Evolutionary conservation across 345 rosid species (phyloP).

Genomic region (Salix caprea): DNA sequence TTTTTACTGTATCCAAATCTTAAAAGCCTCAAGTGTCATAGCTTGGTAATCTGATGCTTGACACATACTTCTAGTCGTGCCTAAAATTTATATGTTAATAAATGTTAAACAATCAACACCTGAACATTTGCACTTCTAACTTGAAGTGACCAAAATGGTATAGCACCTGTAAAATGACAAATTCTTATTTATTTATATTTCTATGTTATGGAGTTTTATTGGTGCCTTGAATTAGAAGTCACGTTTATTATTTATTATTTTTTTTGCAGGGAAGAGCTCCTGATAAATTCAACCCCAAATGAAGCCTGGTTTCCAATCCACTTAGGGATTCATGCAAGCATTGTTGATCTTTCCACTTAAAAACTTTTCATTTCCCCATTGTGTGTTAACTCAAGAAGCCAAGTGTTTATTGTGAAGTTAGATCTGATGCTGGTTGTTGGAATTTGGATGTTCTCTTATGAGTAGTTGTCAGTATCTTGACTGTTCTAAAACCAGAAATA

Average conservation of each 20-base stretch:
- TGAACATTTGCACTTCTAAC: too few species aligned
- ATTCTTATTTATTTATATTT: not conserved
- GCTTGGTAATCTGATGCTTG: too few species aligned
- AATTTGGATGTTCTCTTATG: not conserved
- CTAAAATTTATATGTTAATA: too few species aligned
- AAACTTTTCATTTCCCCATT: not conserved
- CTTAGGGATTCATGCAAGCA: not conserved
- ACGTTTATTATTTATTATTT: not conserved
- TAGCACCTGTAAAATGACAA: too few species aligned
- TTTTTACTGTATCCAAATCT: too few species aligned
- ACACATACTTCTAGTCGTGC: too few species aligned
- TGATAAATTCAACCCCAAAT: not conserved
- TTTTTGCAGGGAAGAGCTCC: constrained; percentile 9
- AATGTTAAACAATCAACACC: too few species aligned
- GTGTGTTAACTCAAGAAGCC: not conserved
- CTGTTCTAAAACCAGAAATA: not conserved
- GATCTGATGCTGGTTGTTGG: not conserved
- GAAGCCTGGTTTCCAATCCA: not conserved
- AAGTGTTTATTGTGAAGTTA: not conserved
- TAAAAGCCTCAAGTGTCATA: too few species aligned
- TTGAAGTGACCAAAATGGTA: too few species aligned
- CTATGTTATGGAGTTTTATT: not conserved
- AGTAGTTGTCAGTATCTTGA: not conserved
- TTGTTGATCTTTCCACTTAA: not conserved
- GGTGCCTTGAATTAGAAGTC: not conserved